These are phyloP conservation scores for Serpula lacrymans DNA, from an alignment of 768 basidiomycete species.

Conservation along the genomic window DNA sequence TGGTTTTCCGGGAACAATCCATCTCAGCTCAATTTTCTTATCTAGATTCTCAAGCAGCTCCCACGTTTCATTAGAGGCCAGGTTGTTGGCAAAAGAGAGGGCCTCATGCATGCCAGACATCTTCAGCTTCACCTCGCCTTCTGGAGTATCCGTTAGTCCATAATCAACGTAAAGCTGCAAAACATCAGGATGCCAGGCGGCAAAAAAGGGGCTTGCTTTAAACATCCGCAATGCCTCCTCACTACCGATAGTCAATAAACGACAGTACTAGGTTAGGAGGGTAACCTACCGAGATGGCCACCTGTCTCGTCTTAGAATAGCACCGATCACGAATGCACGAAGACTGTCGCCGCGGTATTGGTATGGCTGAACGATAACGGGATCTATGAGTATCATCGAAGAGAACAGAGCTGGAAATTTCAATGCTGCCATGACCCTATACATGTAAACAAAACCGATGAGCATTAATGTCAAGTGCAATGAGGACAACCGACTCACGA, in stretches of 20 bases:
- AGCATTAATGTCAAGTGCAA: not conserved
- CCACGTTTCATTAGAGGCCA: constrained; percentile 22
- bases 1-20: constrained; percentile 22
- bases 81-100: constrained; percentile 50
- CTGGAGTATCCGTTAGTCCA: constrained; percentile 37
- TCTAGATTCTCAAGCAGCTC: constrained; percentile 23
- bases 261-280: not conserved
- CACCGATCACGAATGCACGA: constrained; percentile 31
- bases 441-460: constrained; percentile 3
- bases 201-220: constrained; percentile 60
- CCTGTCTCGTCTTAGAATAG: constrained; percentile 53
- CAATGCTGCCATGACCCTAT: constrained; percentile 63
- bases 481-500: constrained; percentile 44
- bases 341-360: not conserved
- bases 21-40: constrained; percentile 21
- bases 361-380: constrained; percentile 48
- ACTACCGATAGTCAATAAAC: constrained; percentile 27
- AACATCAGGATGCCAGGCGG: constrained; percentile 62
- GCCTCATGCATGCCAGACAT: constrained; percentile 67
- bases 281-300: constrained; percentile 62
- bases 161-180: constrained; percentile 59
- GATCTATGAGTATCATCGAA: constrained; percentile 73
- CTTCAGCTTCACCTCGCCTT: constrained; percentile 54
- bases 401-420: constrained; percentile 65
- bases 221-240: constrained; percentile 57